Conservation (phyloP, 2,329 filamentous ascomycete genomes). For the Verticillium dahliae region DNA sequence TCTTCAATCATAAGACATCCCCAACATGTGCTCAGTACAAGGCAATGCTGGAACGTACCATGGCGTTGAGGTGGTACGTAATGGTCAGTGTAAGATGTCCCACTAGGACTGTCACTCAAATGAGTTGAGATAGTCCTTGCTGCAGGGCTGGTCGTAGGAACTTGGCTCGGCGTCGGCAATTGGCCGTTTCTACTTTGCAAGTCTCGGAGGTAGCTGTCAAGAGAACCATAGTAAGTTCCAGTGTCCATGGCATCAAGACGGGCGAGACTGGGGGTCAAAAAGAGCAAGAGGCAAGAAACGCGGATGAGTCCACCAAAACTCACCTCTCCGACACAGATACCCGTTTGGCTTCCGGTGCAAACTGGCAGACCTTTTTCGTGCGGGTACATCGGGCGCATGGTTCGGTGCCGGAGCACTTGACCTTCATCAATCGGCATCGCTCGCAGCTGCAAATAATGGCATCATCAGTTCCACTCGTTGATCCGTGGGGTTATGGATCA, state of each 20-base stretch:
- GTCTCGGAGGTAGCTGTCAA: constrained; percentile 7
- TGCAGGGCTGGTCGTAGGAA: background rate
- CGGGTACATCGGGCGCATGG: constrained; percentile 14
- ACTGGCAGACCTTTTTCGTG: constrained; percentile 14
- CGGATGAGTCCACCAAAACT: background rate
- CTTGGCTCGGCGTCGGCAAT: background rate
- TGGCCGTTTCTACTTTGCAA: constrained; percentile 5
- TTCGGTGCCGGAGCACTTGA: constrained; percentile 15
- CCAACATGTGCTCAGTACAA: too few relatives aligned
- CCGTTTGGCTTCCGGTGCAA: constrained; percentile 13
- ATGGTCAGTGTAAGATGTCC: background rate
- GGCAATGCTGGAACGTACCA: background rate
- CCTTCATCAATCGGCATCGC: constrained; percentile 16
- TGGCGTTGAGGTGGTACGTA: background rate
- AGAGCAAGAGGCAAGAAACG: background rate
- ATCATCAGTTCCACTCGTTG: background rate
- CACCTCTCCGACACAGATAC: constrained; percentile 15
- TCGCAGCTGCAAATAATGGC: constrained; percentile 18
- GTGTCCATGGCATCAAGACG: too few relatives aligned
- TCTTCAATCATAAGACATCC: background rate
- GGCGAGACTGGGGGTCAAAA: background rate
- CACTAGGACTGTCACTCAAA: background rate
- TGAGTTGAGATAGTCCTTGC: background rate
- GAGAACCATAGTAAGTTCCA: background rate
- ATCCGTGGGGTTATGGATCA: too few relatives aligned